Evolutionary conservation across 257 asterid species (phyloP), one percentile per base, ranked within the genome.

Genomic region (Voacanga thouarsii): DNA sequence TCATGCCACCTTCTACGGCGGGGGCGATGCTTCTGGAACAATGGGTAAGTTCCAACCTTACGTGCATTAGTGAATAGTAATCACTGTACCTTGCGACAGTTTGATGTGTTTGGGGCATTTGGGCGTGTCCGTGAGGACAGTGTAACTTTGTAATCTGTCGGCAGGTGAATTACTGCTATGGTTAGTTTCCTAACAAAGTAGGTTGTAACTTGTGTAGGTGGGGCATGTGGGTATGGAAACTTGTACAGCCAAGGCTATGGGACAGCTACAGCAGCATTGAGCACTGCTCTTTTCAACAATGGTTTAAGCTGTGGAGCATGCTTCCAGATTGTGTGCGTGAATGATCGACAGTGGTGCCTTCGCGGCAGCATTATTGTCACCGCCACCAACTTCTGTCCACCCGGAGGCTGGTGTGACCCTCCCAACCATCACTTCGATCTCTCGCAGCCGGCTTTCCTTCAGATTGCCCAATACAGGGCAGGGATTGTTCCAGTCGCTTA

Each of bases 221-320:
- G 98, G 71, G 98, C 98, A 21, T 94, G 98, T 81, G 98, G 98
- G 23, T 94, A 92, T 76, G 98, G 98, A n/a, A 94, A 94, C 70
- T 68, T 94, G 70, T 94, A 92, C 80, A 89, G 98, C 82, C 83
- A 78, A 2, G 98, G 98, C 0, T 94, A 94, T 75, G 98, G 98
- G 2, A 92, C 95, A 2, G 75, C 89, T 24, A 94, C 98, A 2
- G 97, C 98, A 44, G 98, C 98, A 65, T 43, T 94, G 76, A 94
- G 98, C 78, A 94, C 96, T 8, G 87, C 96, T 7, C 84, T 94
- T 50, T 94, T 94, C 80, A 81, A 92, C 81, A 92, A 90, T 74
- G 98, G 98, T 1, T 72, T 94, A 78, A 92, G 97, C 68, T 94
- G 98, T 47, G 97, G 98, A 64, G 77, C 92, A 0, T 92, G 97